These are phyloP conservation scores for Arctium minus DNA, from an alignment of 129 eudicot genomes.

Conservation along the genomic window DNA sequence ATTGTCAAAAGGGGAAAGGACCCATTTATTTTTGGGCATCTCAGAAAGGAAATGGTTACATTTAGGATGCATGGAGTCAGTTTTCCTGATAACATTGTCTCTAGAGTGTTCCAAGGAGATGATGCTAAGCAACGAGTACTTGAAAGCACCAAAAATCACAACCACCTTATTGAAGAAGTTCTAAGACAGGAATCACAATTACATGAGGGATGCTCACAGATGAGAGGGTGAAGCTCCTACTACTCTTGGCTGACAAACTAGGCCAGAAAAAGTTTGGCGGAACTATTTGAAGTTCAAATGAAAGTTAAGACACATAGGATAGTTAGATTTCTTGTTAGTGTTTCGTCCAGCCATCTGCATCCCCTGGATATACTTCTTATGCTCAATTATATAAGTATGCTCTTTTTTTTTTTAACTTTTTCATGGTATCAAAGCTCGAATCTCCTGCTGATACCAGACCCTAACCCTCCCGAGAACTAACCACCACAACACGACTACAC, in stretches of 20 bases:
- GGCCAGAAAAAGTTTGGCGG: not conserved
- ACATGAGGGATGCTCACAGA: not conserved
- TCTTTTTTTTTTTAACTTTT: too few species aligned
- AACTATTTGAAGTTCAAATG: not conserved
- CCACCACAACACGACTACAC: not conserved
- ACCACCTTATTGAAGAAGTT: not conserved
- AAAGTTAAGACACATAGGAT: not conserved
- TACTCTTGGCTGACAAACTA: not conserved
- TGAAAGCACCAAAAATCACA: not conserved
- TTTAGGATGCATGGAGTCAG: not conserved
- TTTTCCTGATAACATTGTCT: not conserved
- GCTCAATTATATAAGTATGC: not conserved
- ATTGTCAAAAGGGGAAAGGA: not conserved
- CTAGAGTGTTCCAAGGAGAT: not conserved
- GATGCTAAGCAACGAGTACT: not conserved
- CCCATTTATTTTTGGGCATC: too few species aligned
- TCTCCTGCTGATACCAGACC: not conserved
- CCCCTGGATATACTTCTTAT: too few species aligned
- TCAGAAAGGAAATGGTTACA: not conserved
- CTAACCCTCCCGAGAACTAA: not conserved
- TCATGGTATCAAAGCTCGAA: not conserved
- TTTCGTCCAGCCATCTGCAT: too few species aligned
- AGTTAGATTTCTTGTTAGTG: not conserved
- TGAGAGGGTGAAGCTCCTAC: not conserved
- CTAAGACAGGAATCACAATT: not conserved